phyloP scores from a whole-genome alignment of 176 grass and related monocot species.

The Poa pratensis region DNA sequence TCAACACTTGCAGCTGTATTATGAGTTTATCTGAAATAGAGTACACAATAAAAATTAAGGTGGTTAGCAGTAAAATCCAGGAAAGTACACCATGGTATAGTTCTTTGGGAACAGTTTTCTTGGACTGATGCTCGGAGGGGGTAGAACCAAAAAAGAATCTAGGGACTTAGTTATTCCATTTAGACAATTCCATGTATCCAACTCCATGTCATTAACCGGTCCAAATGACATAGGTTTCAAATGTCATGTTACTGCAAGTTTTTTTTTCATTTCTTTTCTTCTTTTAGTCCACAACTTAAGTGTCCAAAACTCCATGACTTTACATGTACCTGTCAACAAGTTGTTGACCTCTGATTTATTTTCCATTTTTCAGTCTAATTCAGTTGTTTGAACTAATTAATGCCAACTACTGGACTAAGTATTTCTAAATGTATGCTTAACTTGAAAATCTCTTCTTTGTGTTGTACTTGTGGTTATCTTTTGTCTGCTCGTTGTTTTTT shows the following conservation, averaged over 20 bases:
- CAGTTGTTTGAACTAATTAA: background rate
- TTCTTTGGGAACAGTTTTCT: slow-evolving; percentile 28
- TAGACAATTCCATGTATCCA: background rate
- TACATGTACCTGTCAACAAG: slow-evolving; percentile 3
- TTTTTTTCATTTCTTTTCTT: no score
- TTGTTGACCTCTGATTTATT: slow-evolving; percentile 2
- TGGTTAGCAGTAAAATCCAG: background rate
- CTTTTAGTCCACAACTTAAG: slow-evolving; percentile 4
- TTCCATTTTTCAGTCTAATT: background rate
- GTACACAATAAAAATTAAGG: slow-evolving; percentile 9
- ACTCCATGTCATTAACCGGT: slow-evolving; percentile 4
- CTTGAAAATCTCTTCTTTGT: slow-evolving; percentile 15
- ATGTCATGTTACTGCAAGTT: background rate
- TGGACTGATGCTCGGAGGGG: slow-evolving; percentile 27
- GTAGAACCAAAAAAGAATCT: slow-evolving; percentile 12
- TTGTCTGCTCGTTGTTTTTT: background rate
- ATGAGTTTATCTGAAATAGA: background rate
- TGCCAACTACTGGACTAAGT: background rate
- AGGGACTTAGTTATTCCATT: slow-evolving; percentile 10
- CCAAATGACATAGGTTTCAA: slow-evolving; percentile 19
- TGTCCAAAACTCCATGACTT: background rate
- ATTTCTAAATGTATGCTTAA: slow-evolving; percentile 4
- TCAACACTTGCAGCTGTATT: slow-evolving; percentile 1
- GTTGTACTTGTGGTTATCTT: slow-evolving; percentile 16
- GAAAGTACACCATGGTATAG: background rate